Conservation (phyloP, 148 eudicot genomes). For the Talinum fruticosum region DNA sequence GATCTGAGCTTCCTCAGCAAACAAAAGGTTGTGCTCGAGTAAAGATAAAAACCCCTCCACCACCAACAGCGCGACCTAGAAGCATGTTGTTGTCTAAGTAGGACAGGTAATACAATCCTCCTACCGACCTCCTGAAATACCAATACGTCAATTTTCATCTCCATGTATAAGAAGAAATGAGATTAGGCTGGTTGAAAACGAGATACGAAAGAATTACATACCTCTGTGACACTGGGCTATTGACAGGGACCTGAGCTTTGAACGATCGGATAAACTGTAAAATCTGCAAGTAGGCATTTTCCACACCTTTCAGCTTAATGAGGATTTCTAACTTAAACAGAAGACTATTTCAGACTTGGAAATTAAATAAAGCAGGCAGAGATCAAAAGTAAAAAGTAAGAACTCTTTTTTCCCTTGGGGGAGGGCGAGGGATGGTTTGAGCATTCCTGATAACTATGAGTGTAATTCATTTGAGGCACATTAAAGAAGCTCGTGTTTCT, state of each 20-base stretch:
- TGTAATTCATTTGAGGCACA: no score
- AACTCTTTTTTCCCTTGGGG: neutral
- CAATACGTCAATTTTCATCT: neutral
- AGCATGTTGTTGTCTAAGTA: conserved; percentile 85
- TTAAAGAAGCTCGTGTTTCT: no score
- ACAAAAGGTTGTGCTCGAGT: conserved; percentile 68
- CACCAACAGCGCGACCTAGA: conserved; percentile 84
- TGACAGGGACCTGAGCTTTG: conserved; percentile 77
- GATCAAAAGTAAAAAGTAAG: no score
- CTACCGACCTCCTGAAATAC: conserved; percentile 57
- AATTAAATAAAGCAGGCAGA: neutral
- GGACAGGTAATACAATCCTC: conserved; percentile 89
- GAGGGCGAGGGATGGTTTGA: neutral
- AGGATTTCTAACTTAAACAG: neutral
- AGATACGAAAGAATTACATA: conserved; percentile 14
- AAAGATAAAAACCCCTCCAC: conserved; percentile 86
- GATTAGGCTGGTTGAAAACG: neutral
- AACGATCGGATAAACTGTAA: conserved; percentile 76
- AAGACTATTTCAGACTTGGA: no score
- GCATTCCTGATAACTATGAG: neutral
- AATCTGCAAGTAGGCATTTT: conserved; percentile 44
- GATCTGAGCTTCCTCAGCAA: conserved; percentile 20
- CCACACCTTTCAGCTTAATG: neutral
- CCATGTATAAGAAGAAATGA: neutral
- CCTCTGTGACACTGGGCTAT: conserved; percentile 48